Conservation (phyloP, 2,329 filamentous ascomycete species). For the Alternaria hordeiaustralica region DNA sequence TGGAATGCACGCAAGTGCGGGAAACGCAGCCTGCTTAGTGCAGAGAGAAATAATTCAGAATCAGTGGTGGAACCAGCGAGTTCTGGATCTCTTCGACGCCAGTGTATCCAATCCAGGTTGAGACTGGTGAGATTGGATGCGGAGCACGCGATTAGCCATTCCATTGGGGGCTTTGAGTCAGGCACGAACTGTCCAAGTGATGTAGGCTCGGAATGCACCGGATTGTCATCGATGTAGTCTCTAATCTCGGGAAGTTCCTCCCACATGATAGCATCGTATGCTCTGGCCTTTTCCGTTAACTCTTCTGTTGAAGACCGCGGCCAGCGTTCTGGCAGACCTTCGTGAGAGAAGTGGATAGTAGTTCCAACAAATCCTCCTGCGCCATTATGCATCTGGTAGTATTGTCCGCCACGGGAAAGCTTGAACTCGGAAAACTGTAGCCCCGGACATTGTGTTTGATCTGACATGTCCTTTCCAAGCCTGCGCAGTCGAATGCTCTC, state of each 20-base stretch:
- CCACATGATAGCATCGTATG: slow-evolving; percentile 38
- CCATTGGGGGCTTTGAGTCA: slow-evolving; percentile 17
- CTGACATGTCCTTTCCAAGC: slow-evolving; percentile 38
- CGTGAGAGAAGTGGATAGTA: slow-evolving; percentile 31
- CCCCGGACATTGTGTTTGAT: slow-evolving; percentile 11
- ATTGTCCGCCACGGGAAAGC: slow-evolving; percentile 40
- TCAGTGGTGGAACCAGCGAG: slow-evolving; percentile 4
- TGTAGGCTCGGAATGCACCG: slow-evolving; percentile 5
- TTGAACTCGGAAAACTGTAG: slow-evolving; percentile 33
- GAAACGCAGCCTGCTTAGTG: slow-evolving; percentile 49
- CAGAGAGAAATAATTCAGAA: slow-evolving; percentile 24
- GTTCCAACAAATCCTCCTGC: slow-evolving; percentile 40
- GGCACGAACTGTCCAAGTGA: neutral
- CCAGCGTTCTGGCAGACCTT: slow-evolving; percentile 6
- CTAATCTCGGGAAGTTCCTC: slow-evolving; percentile 30
- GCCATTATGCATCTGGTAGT: slow-evolving; percentile 36
- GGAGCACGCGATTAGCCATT: slow-evolving; percentile 27
- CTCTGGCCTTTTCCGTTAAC: slow-evolving; percentile 23
- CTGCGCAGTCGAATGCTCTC: slow-evolving; percentile 53
- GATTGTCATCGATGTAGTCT: slow-evolving; percentile 25
- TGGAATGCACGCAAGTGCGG: slow-evolving; percentile 55
- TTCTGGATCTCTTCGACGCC: slow-evolving; percentile 29
- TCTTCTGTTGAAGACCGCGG: slow-evolving; percentile 12
- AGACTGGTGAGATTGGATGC: slow-evolving; percentile 39
- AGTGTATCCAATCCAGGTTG: slow-evolving; percentile 46